Base-by-base conservation (phyloP, 148 eudicot genomes). In the Linanthus parryae region DNA sequence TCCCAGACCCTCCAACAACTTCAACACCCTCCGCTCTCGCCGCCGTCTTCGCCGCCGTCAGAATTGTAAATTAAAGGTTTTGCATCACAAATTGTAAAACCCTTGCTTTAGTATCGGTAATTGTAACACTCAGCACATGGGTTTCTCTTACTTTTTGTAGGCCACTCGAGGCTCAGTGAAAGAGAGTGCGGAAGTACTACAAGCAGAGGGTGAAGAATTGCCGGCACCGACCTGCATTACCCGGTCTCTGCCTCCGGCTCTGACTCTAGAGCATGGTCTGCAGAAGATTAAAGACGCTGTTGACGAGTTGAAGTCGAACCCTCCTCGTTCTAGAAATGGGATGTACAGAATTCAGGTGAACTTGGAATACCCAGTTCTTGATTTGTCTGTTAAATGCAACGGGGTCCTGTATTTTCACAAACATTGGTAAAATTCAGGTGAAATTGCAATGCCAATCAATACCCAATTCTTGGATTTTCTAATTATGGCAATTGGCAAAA, bases 281-380 rank as follows among this genome's bases (percentile, higher is more conserved):
- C 66, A 65, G n/a, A 52, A 61, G 52, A 65, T 92, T 70, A 69
- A 73, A 55, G 71, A 69, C 25, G 90, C 90, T 1, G 57, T 82
- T 48, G 54, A 63, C 27, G 80, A 81, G 8, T 74, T 92, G 67
- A 77, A 73, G 76, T 64, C 41, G 17, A 72, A 77, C 8, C 79
- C 90, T 55, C 87, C 81, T 58, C 16, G 44, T 50, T 61, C 66
- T 62, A 21, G 65, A n/a, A 72, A 69, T 61, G 98, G 96, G 37
- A 73, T 84, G 73, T 76, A 77, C 29, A 69, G 96, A 64, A 74
- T 92, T 72, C 82, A 87, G 98, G 98, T 87, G 52, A 27, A 46
- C 3, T 18, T 56, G n/a, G 29, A 9, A 20, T 44, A 30, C 36
- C 21, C 57, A 16, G 22, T 44, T 31, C 17, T 20, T 19, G 23